A percentile compares a stretch with the other conserved stretches of the same genome.
phyloP scores from a whole-genome alignment of 768 basidiomycete species.

The Pulveroboletus sp. region DNA sequence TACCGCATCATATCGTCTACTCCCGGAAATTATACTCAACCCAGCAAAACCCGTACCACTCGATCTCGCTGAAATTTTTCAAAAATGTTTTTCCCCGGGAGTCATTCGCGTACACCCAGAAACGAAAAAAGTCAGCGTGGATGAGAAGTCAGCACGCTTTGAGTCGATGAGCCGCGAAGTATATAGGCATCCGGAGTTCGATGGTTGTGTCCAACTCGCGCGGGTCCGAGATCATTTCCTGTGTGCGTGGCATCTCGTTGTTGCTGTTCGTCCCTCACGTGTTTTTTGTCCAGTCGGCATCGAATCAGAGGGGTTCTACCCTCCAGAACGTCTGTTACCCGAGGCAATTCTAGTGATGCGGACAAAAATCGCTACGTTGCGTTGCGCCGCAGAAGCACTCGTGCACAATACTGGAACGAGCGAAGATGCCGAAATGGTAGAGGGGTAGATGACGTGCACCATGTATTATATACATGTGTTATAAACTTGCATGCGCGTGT shows the following conservation, averaged over 20 bases:
- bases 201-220: conserved; percentile 73
- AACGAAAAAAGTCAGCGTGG: conserved; percentile 58
- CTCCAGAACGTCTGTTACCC: conserved; percentile 75
- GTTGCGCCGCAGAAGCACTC: conserved; percentile 55
- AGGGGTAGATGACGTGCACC: conserved; percentile 21
- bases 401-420: conserved; percentile 39
- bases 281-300: conserved; percentile 60
- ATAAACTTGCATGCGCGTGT: neutral
- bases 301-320: conserved; percentile 87
- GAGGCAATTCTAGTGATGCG: conserved; percentile 82
- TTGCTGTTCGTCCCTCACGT: neutral
- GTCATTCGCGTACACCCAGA: conserved; percentile 61
- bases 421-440: conserved; percentile 54
- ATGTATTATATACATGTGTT: neutral
- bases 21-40: conserved; percentile 73
- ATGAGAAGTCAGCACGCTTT: conserved; percentile 61
- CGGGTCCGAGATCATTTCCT: conserved; percentile 90
- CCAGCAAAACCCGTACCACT: conserved; percentile 72
- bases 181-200: conserved; percentile 86
- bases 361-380: conserved; percentile 62
- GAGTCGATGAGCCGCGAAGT: conserved; percentile 93
- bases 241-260: conserved; percentile 49
- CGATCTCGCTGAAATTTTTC: conserved; percentile 75
- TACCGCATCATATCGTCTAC: conserved; percentile 90
- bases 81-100: conserved; percentile 81